Base-by-base conservation (phyloP, 225 moss, liverwort and hornwort genomes). In the Bryum argenteum region DNA sequence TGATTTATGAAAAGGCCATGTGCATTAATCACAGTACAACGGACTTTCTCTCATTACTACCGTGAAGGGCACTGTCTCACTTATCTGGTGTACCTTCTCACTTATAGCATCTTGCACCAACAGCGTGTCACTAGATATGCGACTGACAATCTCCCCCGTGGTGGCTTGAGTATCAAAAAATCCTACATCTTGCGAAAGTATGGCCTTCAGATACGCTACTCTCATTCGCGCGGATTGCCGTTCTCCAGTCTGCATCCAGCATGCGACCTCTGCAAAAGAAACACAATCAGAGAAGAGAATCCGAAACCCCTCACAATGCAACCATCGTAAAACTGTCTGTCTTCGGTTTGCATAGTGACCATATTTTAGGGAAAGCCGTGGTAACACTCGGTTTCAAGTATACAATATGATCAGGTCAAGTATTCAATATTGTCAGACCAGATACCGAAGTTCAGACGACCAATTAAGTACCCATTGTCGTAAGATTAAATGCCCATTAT, bases 171-270 rank as follows among this genome's bases (percentile, higher is more conserved):
- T 83, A 47, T 95, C 94, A 24, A 95, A 95, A 67, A 90, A 97
- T 8, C 94, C 97, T 42, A 97, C 97, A 72, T 97, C 97, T 82
- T 97, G 97, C 51, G 83, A 82, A 45, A 97, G 92, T 92, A 97
- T 90, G 47, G 94, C 87, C 71, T 76, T 81, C n/a, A 97, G 75
- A 51, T 97, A 94, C 43, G 92, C 86, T 61, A 90, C 80, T 76
- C 97, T 89, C 92, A 97, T 92, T 60, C 81, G 74, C 21, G 90
- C 92, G 16, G 94, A 97, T 79, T 97, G 97, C 58, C 97, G 78
- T 82, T 97, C 97, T 55, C 97, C 97, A 28, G 97, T 97, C 71
- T 90, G 89, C 94, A 97, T 94, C 97, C 97, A 97, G 79, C 94
- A 97, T 20, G 97, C 78, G 39, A 97, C 97, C 91, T 97, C 97